Base-by-base conservation (phyloP, 164 flowering plant species). In the Euptelea pleiosperma region DNA sequence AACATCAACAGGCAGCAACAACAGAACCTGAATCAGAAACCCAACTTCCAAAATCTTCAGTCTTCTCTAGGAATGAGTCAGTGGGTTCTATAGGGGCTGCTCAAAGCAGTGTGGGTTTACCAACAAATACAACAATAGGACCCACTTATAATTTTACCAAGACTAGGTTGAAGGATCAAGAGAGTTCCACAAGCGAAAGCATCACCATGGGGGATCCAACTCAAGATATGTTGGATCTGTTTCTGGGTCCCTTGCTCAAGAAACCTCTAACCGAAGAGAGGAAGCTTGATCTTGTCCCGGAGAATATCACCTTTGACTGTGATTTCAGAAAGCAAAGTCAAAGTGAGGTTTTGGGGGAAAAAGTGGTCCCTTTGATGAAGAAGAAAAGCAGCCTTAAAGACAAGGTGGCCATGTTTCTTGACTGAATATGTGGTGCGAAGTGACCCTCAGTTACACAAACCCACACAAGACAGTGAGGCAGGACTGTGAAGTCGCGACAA, bases 381-480 rank as follows among this genome's bases (percentile, higher is more conserved):
- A 82, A 77, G 71, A 84, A 80, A 65, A 69, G 79, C 66, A 86
- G 86, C 55, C 78, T 86, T 16, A 82, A 70, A 67, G 87, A 82
- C 67, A 75, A 79, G 70, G 77, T 84, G 6, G 71, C 86, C 25
- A 61, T 78, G 79, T 68, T 84, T 62, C 73, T 82, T 48, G 79
- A 76, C 65, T 82, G 69, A 86, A 44, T 36, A 48, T 40, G 45
- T 19, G n/a, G n/a, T n/a, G n/a, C n/a, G n/a, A n/a, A n/a, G n/a
- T n/a, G n/a, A n/a, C n/a, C n/a, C n/a, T n/a, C n/a, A n/a, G n/a
- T n/a, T n/a, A n/a, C n/a, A n/a, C n/a, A n/a, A n/a, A n/a, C n/a
- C n/a, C n/a, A n/a, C n/a, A n/a, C n/a, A n/a, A n/a, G n/a, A n/a
- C n/a, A n/a, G n/a, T n/a, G n/a, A n/a, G n/a, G n/a, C n/a, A n/a